Percentiles rank a stretch among this genome's conserved stretches.
phyloP scores from a whole-genome alignment of 2,329 filamentous ascomycete genomes.

The Neonectria punicea region DNA sequence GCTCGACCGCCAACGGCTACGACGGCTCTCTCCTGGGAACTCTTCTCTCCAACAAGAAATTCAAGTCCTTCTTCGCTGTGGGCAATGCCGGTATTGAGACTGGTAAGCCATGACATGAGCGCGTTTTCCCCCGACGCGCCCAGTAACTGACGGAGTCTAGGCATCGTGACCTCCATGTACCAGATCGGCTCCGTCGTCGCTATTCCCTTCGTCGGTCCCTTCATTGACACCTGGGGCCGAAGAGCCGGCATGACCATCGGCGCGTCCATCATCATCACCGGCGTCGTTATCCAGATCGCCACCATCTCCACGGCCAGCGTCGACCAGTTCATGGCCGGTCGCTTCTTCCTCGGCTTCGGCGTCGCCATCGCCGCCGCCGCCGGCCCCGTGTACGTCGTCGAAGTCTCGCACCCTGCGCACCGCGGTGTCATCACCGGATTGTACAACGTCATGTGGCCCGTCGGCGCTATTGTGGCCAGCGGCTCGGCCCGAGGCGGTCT shows the following conservation, averaged over 20 bases:
- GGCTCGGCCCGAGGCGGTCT: slow-evolving; percentile 56
- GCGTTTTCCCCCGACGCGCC: too few species aligned
- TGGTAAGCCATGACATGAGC: slow-evolving; percentile 16
- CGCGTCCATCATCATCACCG: slow-evolving; percentile 54
- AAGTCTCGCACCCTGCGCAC: slow-evolving; percentile 58
- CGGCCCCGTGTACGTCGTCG: slow-evolving; percentile 59
- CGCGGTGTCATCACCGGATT: slow-evolving; percentile 66
- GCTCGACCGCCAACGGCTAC: slow-evolving; percentile 45
- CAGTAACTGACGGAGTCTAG: slow-evolving; percentile 4
- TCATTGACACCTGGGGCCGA: slow-evolving; percentile 60
- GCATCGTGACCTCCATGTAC: slow-evolving; percentile 54
- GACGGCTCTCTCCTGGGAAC: slow-evolving; percentile 64
- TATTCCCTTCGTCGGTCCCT: slow-evolving; percentile 60
- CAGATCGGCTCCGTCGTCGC: slow-evolving; percentile 61
- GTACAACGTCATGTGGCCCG: slow-evolving; percentile 58
- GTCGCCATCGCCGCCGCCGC: slow-evolving; percentile 59
- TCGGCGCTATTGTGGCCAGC: slow-evolving; percentile 59
- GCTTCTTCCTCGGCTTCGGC: slow-evolving; percentile 70
- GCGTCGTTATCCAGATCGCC: slow-evolving; percentile 57
- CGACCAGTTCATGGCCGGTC: slow-evolving; percentile 62
- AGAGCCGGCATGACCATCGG: slow-evolving; percentile 59
- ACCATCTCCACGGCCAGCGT: slow-evolving; percentile 43
- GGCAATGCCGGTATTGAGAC: slow-evolving; percentile 38
- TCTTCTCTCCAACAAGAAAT: slow-evolving; percentile 58
- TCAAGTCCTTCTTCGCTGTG: slow-evolving; percentile 58